Base-by-base conservation (phyloP, 1,139 yeast genomes). In the Saccharomyces hybrid region DNA sequence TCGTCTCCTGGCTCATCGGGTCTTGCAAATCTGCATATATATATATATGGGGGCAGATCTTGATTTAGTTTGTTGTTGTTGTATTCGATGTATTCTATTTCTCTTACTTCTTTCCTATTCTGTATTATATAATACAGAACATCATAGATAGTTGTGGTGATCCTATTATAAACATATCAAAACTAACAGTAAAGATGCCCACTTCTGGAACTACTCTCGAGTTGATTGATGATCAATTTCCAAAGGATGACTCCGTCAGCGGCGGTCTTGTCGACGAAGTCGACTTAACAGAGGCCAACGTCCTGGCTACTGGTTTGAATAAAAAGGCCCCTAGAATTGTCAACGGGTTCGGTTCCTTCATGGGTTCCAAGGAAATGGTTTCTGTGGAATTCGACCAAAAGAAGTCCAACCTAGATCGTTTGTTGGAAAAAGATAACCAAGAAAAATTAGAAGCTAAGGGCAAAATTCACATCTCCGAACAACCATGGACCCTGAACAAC, bases 221-320 rank as follows among this genome's bases (percentile, higher is more conserved):
- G 24, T 38, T 38, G 44, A 38, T 38, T 38, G 44, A 38, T 26
- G 44, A 38, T 24, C 44, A 38, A 38, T 38, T 38, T 16, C 44
- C 44, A 38, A 38, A 38, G 44, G 44, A 38, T 4, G 44, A 38
- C n/a, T 38, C 44, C 19, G 12, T 24, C 44, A 16, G 12, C n/a
- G 24, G 44, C 19, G 44, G 44, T 19, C 9, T 38, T 16, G 44
- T 38, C 44, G 44, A 38, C 11, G 71, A 77, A 42, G 88, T 84
- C 54, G 89, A 86, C 68, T 76, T 89, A 62, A 81, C 84, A 52
- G 80, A 83, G 61, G 88, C 93, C 60, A 86, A 86, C 73, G 88
- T 91, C 53, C 80, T 90, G 64, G 98, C 97, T 51, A 86, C 96
- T 12, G 97, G 97, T 62, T 82, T 88, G 56, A 81, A 86, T 74